Evolutionary conservation across 768 basidiomycete species (phyloP).

Genomic region (Boletus insuetus): DNA sequence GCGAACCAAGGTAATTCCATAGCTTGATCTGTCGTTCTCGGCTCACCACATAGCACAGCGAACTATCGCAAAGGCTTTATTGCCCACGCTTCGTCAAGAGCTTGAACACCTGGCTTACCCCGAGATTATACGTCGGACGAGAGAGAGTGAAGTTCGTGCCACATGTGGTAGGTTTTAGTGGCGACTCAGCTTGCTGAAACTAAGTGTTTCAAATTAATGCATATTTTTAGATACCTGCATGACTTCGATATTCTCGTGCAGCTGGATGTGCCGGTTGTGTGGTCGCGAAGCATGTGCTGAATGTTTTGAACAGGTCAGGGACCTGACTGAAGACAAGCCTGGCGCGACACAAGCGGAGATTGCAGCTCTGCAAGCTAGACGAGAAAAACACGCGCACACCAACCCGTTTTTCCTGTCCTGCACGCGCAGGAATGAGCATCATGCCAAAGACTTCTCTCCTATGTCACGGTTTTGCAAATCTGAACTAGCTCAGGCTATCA

Average conservation of each 20-base stretch:
- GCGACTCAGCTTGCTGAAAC: conserved; percentile 1
- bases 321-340: conserved; percentile 54
- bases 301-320: conserved; percentile 69
- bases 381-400: conserved; percentile 59
- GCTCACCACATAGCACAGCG: conserved; percentile 39
- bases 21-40: background rate
- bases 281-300: conserved; percentile 88
- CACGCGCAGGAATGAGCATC: conserved; percentile 69
- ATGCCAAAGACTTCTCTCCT: conserved; percentile 65
- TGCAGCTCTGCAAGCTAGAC: conserved; percentile 45
- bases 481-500: conserved; percentile 65
- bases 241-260: conserved; percentile 87
- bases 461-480: conserved; percentile 70
- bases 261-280: conserved; percentile 89
- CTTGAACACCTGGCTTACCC: conserved; percentile 54
- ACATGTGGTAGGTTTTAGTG: conserved; percentile 66
- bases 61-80: conserved; percentile 64
- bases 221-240: conserved; percentile 78
- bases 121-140: conserved; percentile 65
- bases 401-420: conserved; percentile 78
- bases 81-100: conserved; percentile 66
- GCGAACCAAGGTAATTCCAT: conserved; percentile 54
- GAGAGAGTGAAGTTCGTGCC: conserved; percentile 80
- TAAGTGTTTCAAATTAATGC: conserved; percentile 4
- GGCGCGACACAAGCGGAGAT: conserved; percentile 48